Percentiles rank a stretch among this genome's conserved stretches.
Evolutionary conservation across 139 green algal species (phyloP).

Genomic region (Mesotaenium endlicherianum): DNA sequence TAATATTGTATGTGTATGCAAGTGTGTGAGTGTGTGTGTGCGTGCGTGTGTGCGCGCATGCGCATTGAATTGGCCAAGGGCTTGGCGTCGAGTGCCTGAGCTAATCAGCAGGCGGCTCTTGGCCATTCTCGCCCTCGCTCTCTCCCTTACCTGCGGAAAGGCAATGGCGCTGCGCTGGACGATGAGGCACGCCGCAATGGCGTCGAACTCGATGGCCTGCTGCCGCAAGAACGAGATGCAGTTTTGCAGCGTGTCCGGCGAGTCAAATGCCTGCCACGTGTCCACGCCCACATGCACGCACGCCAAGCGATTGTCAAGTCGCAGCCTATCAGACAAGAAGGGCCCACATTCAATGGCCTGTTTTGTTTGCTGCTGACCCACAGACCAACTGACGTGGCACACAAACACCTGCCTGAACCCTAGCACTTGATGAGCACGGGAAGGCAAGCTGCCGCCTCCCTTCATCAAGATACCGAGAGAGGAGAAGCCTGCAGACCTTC

Average conservation of each 20-base stretch:
- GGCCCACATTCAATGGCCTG: not conserved
- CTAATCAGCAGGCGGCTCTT: no score
- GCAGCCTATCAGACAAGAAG: not conserved
- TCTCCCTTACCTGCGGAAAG: constrained; percentile 33
- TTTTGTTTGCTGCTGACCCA: not conserved
- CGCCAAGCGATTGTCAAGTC: not conserved
- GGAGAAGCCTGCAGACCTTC: no score
- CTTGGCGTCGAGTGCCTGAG: no score
- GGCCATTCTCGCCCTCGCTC: no score
- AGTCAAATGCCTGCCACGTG: constrained; percentile 16
- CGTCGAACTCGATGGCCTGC: not conserved
- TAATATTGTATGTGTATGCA: no score
- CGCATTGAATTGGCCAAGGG: no score
- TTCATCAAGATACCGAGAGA: no score
- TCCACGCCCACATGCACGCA: not conserved
- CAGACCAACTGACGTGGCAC: not conserved
- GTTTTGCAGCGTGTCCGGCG: constrained; percentile 14
- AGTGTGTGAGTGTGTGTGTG: no score
- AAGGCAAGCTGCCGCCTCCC: not conserved
- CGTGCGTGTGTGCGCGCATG: no score
- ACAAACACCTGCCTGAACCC: not conserved
- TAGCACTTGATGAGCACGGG: not conserved
- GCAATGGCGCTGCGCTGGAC: constrained; percentile 8
- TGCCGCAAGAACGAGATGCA: constrained; percentile 16
- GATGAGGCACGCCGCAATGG: not conserved